These are phyloP conservation scores for Poteriospumella lacustris DNA, from an alignment of 108 stramenopile species.

Conservation along the genomic window DNA sequence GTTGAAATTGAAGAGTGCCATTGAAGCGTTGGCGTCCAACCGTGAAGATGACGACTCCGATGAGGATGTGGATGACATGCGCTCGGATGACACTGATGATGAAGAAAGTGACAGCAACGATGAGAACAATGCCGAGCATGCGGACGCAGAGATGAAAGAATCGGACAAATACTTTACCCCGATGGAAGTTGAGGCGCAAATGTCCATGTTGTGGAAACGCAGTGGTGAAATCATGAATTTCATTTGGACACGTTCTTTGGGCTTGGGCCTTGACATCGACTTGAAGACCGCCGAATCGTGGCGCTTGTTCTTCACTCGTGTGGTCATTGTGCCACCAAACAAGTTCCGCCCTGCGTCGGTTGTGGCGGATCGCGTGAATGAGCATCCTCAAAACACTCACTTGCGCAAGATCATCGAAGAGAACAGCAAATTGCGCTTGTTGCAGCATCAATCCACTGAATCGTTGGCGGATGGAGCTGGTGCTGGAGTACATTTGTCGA, in stretches of 20 bases:
- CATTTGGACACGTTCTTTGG: conserved; percentile 59
- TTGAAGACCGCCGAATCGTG: conserved; percentile 51
- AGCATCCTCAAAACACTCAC: conserved; percentile 88
- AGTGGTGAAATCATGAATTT: conserved; percentile 59
- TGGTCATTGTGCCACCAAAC: conserved; percentile 80
- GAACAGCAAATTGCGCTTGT: conserved; percentile 64
- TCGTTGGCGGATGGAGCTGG: too few relatives aligned
- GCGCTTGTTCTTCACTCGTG: conserved; percentile 70
- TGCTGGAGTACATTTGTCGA: conserved; percentile 20
- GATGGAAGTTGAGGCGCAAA: conserved; percentile 82
- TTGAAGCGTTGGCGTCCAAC: neutral
- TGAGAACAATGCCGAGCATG: conserved; percentile 36
- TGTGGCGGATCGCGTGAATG: conserved; percentile 75
- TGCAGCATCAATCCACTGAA: conserved; percentile 5
- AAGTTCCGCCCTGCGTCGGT: conserved; percentile 90
- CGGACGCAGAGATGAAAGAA: conserved; percentile 32
- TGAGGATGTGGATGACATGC: conserved; percentile 39
- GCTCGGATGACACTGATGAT: conserved; percentile 28
- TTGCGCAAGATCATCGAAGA: conserved; percentile 70
- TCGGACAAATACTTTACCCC: conserved; percentile 78
- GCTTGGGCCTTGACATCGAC: conserved; percentile 37
- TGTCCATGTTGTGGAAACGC: conserved; percentile 73
- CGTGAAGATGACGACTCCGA: conserved; percentile 38
- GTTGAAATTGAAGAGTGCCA: conserved; percentile 5
- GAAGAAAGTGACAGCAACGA: conserved; percentile 45